These are phyloP conservation scores for Besnoitia besnoiti DNA, from an alignment of 169 alveolate species.

Conservation along the genomic window DNA sequence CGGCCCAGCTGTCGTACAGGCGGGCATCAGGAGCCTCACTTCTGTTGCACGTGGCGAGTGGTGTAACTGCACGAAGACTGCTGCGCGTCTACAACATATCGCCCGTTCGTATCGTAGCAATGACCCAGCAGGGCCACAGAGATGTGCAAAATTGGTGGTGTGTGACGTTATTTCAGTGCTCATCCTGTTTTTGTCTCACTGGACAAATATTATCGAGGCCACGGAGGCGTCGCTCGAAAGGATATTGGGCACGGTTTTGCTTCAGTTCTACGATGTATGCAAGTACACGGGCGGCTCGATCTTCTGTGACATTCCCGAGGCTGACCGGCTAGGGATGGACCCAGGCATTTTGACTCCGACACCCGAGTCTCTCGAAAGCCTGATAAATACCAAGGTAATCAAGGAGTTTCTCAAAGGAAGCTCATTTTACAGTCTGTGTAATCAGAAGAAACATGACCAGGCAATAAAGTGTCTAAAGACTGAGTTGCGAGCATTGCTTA, in stretches of 20 bases:
- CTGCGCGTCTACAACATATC: no score
- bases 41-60: no score
- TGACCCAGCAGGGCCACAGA: no score
- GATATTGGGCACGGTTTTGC: not conserved
- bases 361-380: not conserved
- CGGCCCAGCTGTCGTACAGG: no score
- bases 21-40: no score
- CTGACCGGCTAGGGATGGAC: constrained; percentile 26
- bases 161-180: not conserved
- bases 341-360: not conserved
- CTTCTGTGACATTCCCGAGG: not conserved
- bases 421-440: not conserved
- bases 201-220: not conserved
- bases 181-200: not conserved
- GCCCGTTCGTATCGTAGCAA: no score
- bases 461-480: no score
- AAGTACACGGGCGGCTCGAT: not conserved
- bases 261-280: not conserved
- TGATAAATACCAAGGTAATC: not conserved
- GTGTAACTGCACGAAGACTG: no score
- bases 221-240: constrained; percentile 23
- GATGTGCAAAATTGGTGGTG: no score
- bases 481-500: no score
- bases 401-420: not conserved
- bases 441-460: no score